phyloP scores from a whole-genome alignment of 345 rosid genomes.

The Rhodamnia rubescens region DNA sequence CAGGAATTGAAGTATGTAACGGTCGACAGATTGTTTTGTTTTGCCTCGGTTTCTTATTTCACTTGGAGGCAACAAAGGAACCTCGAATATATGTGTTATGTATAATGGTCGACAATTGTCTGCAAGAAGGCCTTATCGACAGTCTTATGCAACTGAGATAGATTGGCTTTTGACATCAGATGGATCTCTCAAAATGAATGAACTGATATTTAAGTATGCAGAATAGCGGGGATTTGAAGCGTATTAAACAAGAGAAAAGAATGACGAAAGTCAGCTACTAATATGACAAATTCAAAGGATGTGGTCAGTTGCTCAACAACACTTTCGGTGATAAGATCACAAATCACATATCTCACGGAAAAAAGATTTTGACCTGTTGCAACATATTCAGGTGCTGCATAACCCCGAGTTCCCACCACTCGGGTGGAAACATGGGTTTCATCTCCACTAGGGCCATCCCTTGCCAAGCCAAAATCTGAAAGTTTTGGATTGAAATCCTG shows the following conservation, averaged over 20 bases:
- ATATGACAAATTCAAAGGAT: not conserved
- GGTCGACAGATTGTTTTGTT: not conserved
- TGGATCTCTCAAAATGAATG: not conserved
- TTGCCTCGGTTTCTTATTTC: not conserved
- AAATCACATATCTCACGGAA: not conserved
- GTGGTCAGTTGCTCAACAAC: not conserved
- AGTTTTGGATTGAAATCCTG: constrained; percentile 73
- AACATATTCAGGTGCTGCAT: constrained; percentile 91
- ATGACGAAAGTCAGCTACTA: not conserved
- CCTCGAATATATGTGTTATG: not conserved
- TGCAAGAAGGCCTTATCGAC: not conserved
- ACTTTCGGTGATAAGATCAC: not conserved
- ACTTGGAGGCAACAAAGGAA: not conserved
- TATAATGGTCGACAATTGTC: not conserved
- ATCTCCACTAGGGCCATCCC: constrained; percentile 84
- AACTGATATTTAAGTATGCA: not conserved
- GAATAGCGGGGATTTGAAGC: not conserved
- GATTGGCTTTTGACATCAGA: not conserved
- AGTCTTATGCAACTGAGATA: not conserved
- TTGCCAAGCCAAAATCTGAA: constrained; percentile 91
- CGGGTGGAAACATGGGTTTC: constrained; percentile 80
- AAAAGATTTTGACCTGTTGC: constrained; percentile 47
- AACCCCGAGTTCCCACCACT: constrained; percentile 79
- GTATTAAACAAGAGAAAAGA: not conserved
- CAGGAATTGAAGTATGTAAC: not conserved